phyloP scores from a whole-genome alignment of 1,139 yeast genomes.

The Debaryomyces sp. region DNA sequence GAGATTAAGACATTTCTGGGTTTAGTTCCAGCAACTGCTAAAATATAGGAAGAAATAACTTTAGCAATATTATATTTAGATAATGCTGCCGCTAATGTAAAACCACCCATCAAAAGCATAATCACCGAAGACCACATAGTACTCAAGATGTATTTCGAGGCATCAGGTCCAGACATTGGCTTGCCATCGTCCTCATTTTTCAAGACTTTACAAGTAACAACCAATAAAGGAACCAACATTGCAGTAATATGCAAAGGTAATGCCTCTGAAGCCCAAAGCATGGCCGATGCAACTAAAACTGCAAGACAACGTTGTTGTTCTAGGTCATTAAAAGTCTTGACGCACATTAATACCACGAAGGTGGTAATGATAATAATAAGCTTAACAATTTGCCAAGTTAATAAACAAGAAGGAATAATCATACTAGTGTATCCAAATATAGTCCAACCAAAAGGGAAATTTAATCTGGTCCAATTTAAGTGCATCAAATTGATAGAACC shows the following conservation, averaged over 20 bases:
- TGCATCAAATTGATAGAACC: constrained; percentile 24
- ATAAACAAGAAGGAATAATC: constrained; percentile 30
- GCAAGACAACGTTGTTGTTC: constrained; percentile 82
- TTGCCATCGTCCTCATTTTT: constrained; percentile 54
- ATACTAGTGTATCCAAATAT: constrained; percentile 22
- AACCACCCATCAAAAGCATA: constrained; percentile 87
- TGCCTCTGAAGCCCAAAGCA: constrained; percentile 94
- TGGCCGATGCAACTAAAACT: constrained; percentile 72
- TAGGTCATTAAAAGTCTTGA: constrained; percentile 65
- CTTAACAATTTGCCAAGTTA: constrained; percentile 45
- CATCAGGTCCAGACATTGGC: constrained; percentile 62
- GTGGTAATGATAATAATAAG: constrained; percentile 45
- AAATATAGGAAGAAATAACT: constrained; percentile 75
- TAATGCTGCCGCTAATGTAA: constrained; percentile 90
- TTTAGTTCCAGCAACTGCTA: constrained; percentile 82
- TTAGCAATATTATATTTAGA: constrained; percentile 90
- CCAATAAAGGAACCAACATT: constrained; percentile 74
- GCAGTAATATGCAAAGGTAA: constrained; percentile 88
- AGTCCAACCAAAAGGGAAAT: constrained; percentile 21
- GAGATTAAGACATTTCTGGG: constrained; percentile 77
- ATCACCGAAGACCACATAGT: constrained; percentile 96
- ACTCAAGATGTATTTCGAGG: constrained; percentile 76
- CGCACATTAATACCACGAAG: constrained; percentile 51
- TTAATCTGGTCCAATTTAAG: constrained; percentile 25
- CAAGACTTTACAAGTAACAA: constrained; percentile 73